phyloP scores from a whole-genome alignment of 83 land plant genomes.

The Isoetes engelmannii region DNA sequence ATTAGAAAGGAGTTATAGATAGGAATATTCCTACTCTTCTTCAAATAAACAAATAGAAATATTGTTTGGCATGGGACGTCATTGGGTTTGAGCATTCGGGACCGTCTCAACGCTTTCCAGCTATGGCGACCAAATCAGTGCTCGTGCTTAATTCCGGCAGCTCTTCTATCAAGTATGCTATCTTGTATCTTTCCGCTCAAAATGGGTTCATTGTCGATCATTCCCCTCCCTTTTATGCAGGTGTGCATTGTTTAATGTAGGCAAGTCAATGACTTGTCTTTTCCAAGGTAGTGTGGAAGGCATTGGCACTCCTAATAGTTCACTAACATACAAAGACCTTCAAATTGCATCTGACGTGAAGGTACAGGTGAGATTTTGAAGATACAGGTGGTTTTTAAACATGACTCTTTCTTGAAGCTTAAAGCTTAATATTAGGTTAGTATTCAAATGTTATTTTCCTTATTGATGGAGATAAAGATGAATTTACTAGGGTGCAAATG shows the following conservation, averaged over 20 bases:
- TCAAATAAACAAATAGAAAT: too few species aligned
- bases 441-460: too few species aligned
- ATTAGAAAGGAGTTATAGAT: too few species aligned
- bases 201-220: not conserved
- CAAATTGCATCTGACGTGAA: conserved; percentile 17
- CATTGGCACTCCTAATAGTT: conserved; percentile 24
- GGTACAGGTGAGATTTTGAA: conserved; percentile 15
- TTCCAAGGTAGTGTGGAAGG: conserved; percentile 25
- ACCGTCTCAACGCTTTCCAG: too few species aligned
- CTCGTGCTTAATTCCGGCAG: conserved; percentile 35
- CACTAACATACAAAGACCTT: conserved; percentile 21
- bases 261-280: conserved; percentile 16
- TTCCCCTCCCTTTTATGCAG: conserved; percentile 13
- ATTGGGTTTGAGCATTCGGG: too few species aligned
- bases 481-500: conserved; percentile 24
- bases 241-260: conserved; percentile 28
- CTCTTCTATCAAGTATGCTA: conserved; percentile 31
- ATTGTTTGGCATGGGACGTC: too few species aligned
- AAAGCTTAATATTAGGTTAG: too few species aligned
- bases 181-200: not conserved
- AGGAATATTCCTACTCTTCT: too few species aligned
- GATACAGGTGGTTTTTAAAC: not conserved
- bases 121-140: conserved; percentile 16
- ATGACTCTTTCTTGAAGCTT: not conserved
- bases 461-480: too few species aligned